phyloP scores from a whole-genome alignment of 306 rosid species.

The Acacia crassicarpa region DNA sequence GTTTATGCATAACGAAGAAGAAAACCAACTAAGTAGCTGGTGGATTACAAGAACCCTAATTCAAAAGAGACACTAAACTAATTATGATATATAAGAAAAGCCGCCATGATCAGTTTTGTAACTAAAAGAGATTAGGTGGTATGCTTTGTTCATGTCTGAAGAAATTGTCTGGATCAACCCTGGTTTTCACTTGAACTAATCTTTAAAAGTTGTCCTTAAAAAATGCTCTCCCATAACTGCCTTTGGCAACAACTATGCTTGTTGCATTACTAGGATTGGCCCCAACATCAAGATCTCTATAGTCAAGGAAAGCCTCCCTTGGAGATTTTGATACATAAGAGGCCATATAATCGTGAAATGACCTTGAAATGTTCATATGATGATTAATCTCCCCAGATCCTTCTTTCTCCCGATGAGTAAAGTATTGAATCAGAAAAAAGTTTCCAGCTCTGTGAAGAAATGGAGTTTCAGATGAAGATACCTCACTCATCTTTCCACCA shows the following conservation, averaged over 20 bases:
- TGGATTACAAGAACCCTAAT: too few relatives aligned
- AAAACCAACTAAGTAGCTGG: too few relatives aligned
- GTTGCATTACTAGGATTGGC: slow-evolving; percentile 35
- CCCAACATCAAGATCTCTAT: slow-evolving; percentile 42
- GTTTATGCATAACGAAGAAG: too few relatives aligned
- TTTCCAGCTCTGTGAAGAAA: slow-evolving; percentile 43
- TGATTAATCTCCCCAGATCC: not conserved
- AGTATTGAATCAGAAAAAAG: slow-evolving; percentile 46
- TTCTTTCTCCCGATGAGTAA: slow-evolving; percentile 36
- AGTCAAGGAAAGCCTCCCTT: slow-evolving; percentile 43
- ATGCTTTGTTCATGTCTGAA: slow-evolving; percentile 44
- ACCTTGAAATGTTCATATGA: slow-evolving; percentile 30
- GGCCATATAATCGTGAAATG: slow-evolving; percentile 31
- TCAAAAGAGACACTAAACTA: too few relatives aligned
- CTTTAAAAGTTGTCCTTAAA: slow-evolving; percentile 28
- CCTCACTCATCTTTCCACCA: slow-evolving; percentile 44
- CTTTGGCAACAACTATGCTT: not conserved
- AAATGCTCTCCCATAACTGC: slow-evolving; percentile 30
- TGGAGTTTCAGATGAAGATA: slow-evolving; percentile 40
- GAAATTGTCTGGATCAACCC: slow-evolving; percentile 37
- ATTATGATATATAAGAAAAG: too few relatives aligned
- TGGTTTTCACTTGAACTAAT: slow-evolving; percentile 29
- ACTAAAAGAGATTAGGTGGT: not conserved
- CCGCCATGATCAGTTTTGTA: not conserved
- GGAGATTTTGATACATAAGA: slow-evolving; percentile 35